Percentiles rank a stretch among this genome's conserved stretches.
These are phyloP conservation scores for Fusarium piperis DNA, from an alignment of 2,329 filamentous ascomycete genomes.

Conservation along the genomic window DNA sequence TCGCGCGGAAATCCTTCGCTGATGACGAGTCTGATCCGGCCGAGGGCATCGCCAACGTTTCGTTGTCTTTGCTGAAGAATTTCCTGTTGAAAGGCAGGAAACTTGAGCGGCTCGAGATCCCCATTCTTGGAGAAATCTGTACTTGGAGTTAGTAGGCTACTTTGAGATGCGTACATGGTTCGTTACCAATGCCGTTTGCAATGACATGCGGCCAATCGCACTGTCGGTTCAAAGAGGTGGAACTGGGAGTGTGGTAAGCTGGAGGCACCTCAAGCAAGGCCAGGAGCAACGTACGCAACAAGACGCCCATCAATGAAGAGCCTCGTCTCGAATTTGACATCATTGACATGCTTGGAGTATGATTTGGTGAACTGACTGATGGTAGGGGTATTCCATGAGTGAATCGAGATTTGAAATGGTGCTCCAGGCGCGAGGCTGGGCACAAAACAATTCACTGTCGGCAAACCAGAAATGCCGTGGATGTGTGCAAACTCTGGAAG, in stretches of 20 bases:
- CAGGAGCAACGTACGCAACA: constrained; percentile 61
- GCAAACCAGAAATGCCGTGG: constrained; percentile 62
- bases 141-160: not conserved
- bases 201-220: constrained; percentile 62
- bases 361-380: constrained; percentile 66
- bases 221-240: constrained; percentile 62
- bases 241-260: constrained; percentile 50
- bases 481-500: constrained; percentile 61
- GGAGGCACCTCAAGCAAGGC: not conserved
- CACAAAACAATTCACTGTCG: constrained; percentile 76
- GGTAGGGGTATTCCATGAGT: constrained; percentile 74
- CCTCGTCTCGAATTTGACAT: constrained; percentile 70
- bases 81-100: constrained; percentile 77
- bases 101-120: constrained; percentile 70
- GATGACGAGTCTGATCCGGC: constrained; percentile 80
- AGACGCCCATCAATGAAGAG: constrained; percentile 75
- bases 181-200: constrained; percentile 54
- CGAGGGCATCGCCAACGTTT: constrained; percentile 75
- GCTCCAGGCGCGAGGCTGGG: constrained; percentile 68
- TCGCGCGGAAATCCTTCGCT: constrained; percentile 75
- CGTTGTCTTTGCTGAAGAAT: constrained; percentile 76
- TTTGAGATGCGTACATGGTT: no score
- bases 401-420: constrained; percentile 77
- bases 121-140: constrained; percentile 65
- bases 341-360: constrained; percentile 65